Evolutionary conservation across 805 yeast species (phyloP).

Genomic region (Phaffomyces opuntiae): DNA sequence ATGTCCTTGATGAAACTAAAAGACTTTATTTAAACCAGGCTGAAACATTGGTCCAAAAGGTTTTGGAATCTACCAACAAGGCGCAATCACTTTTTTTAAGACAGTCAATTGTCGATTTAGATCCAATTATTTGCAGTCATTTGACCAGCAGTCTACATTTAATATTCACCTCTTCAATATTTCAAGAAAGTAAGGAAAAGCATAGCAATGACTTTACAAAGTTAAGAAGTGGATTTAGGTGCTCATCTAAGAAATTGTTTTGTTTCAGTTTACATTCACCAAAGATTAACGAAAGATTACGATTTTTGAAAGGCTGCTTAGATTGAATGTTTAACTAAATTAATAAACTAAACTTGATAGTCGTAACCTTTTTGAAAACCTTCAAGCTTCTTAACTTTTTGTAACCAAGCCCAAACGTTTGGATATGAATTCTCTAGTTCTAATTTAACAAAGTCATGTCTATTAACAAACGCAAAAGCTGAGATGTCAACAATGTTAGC

Average conservation of each 20-base stretch:
- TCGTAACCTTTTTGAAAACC: constrained; percentile 1
- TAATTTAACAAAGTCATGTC: constrained; percentile 30
- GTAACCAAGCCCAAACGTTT: constrained; percentile 1
- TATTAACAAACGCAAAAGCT: constrained; percentile 19
- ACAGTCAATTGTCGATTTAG: constrained; percentile 1
- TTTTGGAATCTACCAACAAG: neutral
- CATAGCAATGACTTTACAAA: neutral
- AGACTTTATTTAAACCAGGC: neutral
- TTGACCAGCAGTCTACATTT: neutral
- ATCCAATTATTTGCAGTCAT: constrained; percentile 1
- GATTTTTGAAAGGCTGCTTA: neutral
- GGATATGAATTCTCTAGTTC: neutral
- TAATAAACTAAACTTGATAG: neutral
- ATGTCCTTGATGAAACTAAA: neutral
- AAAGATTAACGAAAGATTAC: neutral
- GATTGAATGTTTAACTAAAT: no score
- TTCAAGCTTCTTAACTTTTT: neutral
- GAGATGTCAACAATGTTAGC: constrained; percentile 48
- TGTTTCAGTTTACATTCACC: constrained; percentile 2
- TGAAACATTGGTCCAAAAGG: neutral
- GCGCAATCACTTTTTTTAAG: neutral
- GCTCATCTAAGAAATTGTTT: neutral
- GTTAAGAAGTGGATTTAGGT: neutral
- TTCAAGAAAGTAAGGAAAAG: neutral
- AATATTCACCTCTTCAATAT: neutral